Conservation (phyloP, 1,284 basidiomycete species). For the Meripilus lineatus region DNA sequence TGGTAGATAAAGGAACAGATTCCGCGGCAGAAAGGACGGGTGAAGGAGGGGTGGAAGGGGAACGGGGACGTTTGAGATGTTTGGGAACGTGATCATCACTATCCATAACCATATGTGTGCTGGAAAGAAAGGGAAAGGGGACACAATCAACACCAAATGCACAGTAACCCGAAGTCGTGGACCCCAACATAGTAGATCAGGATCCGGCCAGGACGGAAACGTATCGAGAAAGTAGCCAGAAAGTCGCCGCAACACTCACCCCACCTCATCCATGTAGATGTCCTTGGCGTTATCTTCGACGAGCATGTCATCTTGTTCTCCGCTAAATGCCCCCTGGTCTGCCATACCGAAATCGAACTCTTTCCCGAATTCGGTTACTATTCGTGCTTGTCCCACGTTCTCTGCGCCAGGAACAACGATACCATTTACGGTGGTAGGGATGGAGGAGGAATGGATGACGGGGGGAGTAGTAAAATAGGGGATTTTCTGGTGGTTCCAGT, state of each 20-base stretch:
- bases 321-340: conserved; percentile 66
- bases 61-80: conserved; percentile 10
- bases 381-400: conserved; percentile 69
- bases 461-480: conserved; percentile 86
- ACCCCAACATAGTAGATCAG: too few relatives aligned
- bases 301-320: conserved; percentile 31
- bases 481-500: conserved; percentile 98
- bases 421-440: conserved; percentile 48
- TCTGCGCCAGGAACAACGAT: conserved; percentile 64
- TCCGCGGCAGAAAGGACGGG: too few relatives aligned
- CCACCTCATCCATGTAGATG: conserved; percentile 47
- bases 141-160: neutral
- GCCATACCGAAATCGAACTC: conserved; percentile 76
- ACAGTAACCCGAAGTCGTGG: neutral
- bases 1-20: conserved; percentile 4
- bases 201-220: neutral
- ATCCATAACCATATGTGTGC: conserved; percentile 7
- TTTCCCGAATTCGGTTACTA: conserved; percentile 58
- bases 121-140: neutral
- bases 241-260: conserved; percentile 28
- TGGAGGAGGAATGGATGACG: conserved; percentile 65
- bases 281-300: conserved; percentile 30
- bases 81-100: too few relatives aligned
- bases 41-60: too few relatives aligned
- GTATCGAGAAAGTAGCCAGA: neutral